Evolutionary conservation across 2,329 filamentous ascomycete genomes (phyloP), one percentile per base, ranked within the genome.

Genomic region (Fusarium decemcellulare): DNA sequence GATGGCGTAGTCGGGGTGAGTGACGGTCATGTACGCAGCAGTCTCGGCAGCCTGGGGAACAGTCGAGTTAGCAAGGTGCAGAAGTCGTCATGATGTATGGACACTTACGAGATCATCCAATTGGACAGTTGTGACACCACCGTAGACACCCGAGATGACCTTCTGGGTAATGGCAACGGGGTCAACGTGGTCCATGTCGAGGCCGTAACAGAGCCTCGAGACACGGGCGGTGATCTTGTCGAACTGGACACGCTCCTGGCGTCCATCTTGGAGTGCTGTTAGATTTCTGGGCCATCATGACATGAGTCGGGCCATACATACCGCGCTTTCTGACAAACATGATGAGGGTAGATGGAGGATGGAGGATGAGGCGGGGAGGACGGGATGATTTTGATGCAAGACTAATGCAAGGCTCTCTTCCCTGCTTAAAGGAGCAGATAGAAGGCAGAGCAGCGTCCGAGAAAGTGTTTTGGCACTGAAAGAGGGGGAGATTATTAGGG

Each of bases 201-300:
- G 92, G 73, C 95, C 95, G 82, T 99, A 99, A 89, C 96, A 99
- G 79, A 99, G 88, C 78, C 96, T 91, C 48, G 96, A 98, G 74
- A 99, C 96, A 83, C 96, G 94, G 77, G 96, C 96, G 78, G 96
- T 98, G 89, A 99, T 99, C 87, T 99, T 99, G 88, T 99, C 96
- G 86, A 99, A 99, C 83, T 99, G 96, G 72, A 99, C 96, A 83
- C 96, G 96, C 89, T 99, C 96, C 87, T 98, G 97, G 87, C 96
- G 96, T 85, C 95, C 95, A 89, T 99, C 96, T 98, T 59, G 15
- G 16, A 10, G 23, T 10, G 27, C 9, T n/a, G 75, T 81, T 61
- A 84, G 78, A 51, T 50, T 30, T 34, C 44, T 47, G 40, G 57
- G 40, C 39, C 23, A n/a, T 50, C n/a, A 46, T 42, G 43, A 44